Evolutionary conservation across 139 green algal genomes (phyloP), one percentile per base, ranked within the genome.

Genomic region (Trebouxia sp.): DNA sequence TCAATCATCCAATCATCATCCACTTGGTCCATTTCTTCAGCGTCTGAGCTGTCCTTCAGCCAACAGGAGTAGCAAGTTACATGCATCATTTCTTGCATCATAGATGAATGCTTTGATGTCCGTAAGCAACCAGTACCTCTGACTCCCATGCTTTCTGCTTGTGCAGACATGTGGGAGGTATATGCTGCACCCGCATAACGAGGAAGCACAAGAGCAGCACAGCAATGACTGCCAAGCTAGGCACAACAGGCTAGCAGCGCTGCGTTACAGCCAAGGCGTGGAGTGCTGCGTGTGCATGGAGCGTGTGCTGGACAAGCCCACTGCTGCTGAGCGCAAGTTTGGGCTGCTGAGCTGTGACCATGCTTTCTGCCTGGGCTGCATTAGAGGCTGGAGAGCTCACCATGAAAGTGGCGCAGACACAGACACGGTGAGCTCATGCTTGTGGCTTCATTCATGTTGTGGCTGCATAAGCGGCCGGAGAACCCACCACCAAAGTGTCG

Each of bases 261-360:
- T 81, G 15, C 30, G 85, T 41, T 79, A 78, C 77, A 89, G 81
- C 39, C 75, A 86, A 26, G 48, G 20, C 5, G 39, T 66, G 5
- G 79, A 94, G 86, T 97, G 93, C 51, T 81, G 85, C 83, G 96
- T 97, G 77, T 97, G 93, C 88, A 62, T 94, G 65, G 93, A 97
- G 82, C 76, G 47, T 35, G 91, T 95, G 48, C 72, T 95, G 70
- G 67, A 56, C 26, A 94, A 93, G 74, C 47, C 69, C 4, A 58
- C 66, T 0, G 42, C 86, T 0, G 55, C 65, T 0, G 85, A 90
- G 9, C 87, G 90, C 39, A 85, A 85, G 41, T 97, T 97, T 83
- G 94, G 94, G 1, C 90, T 97, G 83, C 82, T 97, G 79, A 67
- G 78, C 45, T 97, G 94, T 80, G 88, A 95, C 30, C 94, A 97